Base-by-base conservation (phyloP, 768 basidiomycete species). In the Tricholoma sp. region DNA sequence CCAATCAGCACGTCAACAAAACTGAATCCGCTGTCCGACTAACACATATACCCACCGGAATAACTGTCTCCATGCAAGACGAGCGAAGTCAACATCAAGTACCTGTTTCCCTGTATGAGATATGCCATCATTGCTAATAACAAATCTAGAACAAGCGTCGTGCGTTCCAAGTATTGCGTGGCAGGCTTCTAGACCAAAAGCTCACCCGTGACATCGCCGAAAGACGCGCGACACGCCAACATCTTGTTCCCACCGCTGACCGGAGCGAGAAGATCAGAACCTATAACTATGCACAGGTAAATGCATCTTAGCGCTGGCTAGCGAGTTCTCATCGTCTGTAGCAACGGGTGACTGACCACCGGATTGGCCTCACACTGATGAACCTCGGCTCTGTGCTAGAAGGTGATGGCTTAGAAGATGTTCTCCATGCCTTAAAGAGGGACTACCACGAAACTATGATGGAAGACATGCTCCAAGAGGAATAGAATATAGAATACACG, bases 51-150 rank as follows among this genome's bases (percentile, higher is more conserved):
- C 96, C 97, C 1, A 90, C 93, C 3, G 94, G 96, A 0, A 87
- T 98, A 55, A 89, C 88, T 1, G 96, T 98, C 8, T 94, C 94
- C 7, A 98, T 98, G 91, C 97, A 99, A 74, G 95, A 99, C 66
- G 94, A 95, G 63, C 83, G 97, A 5, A 92, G 89, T 68, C 97
- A 99, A 66, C 96, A 98, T 70, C 89, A 92, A 76, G 93, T 93
- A 57, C 21, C 24, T 45, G 24, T 22, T 41, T 24, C 53, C 54
- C 32, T 16, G 4, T 21, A 21, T 45, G 18, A 32, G 39, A 27
- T 32, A 12, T 37, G 55, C n/a, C 16, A 29, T n/a, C 29, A 22
- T 54, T 59, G 22, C 50, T 54, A 16, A 41, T 37, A 18, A 24
- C 54, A 24, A 55, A 18, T 32, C 37, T 63, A 98, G 91, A 98